Base-by-base conservation (phyloP, 2,329 filamentous ascomycete genomes). In the Cryphonectria parasitica region DNA sequence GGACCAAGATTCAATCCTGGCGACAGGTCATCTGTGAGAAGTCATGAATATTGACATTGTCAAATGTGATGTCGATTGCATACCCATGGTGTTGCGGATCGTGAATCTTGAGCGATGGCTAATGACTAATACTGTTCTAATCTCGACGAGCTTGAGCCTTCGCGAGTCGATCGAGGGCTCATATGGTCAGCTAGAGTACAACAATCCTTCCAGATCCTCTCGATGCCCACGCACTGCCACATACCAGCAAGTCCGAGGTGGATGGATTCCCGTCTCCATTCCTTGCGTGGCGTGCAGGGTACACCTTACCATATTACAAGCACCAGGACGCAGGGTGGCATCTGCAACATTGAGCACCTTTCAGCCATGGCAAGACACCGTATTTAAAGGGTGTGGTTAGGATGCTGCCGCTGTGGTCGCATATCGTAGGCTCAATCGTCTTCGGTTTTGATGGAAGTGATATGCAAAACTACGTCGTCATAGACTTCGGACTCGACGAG, bases 381-480 rank as follows among this genome's bases (percentile, higher is more conserved):
- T 31, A 13, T 56, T 25, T n/a, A 56, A 7, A 60, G 36, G 3
- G 15, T 2, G 1, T 36, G 28, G 54, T 17, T 15, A 60, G 28
- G 4, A 22, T 22, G 17, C 17, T 11, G 8, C 19, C 8, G 19
- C 17, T 6, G 19, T 11, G 4, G 22, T 60, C 11, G 28, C 39
- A 49, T 8, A 11, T 19, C 39, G 36, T 54, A n/a, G 7, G 17
- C 17, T 54, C 34, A 61, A 1, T 34, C 22, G 3, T 52, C 22
- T 28, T 13, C 31, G 1, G 54, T 39, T 3, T 64, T 56, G 49
- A 61, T 58, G 15, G 67, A 66, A 6, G 56, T 75, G 13, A 74
- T 70, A 67, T 75, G 74, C 66, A 78, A 11, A 19, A 73, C 69
- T n/a, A 74, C 75, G 43, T 75, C 74, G 25, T 75, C 54, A 36